Evolutionary conservation across 352 stramenopile species (phyloP).

Genomic region (Phytophthora megakarya): DNA sequence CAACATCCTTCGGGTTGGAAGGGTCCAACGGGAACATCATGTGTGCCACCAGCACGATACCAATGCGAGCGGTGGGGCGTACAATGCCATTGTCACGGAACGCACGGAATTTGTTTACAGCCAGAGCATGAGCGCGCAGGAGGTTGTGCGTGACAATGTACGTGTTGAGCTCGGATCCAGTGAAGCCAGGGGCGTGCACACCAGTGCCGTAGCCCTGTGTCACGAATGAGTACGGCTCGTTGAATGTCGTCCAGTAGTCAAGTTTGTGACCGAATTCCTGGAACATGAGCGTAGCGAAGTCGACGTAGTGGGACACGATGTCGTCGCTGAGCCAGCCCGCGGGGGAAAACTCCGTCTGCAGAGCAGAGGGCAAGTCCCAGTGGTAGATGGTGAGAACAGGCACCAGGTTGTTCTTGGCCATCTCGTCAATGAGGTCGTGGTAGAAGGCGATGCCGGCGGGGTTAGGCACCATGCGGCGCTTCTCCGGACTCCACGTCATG

Average conservation of each 20-base stretch:
- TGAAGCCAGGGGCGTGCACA: constrained; percentile 43
- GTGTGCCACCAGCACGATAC: constrained; percentile 91
- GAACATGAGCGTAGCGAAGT: constrained; percentile 89
- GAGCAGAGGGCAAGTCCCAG: constrained; percentile 90
- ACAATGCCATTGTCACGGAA: constrained; percentile 36
- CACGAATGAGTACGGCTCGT: constrained; percentile 90
- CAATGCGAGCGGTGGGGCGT: constrained; percentile 76
- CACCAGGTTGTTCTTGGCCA: constrained; percentile 77
- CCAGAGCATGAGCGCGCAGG: constrained; percentile 85
- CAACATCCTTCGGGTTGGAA: constrained; percentile 45
- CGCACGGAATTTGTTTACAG: constrained; percentile 82
- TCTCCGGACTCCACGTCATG: constrained; percentile 71
- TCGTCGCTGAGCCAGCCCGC: constrained; percentile 61
- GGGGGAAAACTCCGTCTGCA: constrained; percentile 73
- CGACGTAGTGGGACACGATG: constrained; percentile 64
- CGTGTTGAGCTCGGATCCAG: constrained; percentile 39
- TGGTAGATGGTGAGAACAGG: constrained; percentile 94
- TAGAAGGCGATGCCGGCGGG: constrained; percentile 90
- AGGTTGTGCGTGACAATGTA: constrained; percentile 86
- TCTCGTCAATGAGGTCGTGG: constrained; percentile 87
- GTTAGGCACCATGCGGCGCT: constrained; percentile 71
- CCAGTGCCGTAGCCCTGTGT: constrained; percentile 64
- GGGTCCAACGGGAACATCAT: constrained; percentile 78
- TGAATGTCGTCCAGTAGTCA: constrained; percentile 94
- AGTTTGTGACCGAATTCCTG: constrained; percentile 93